phyloP scores from a whole-genome alignment of 2,329 filamentous ascomycete genomes.

The Colletotrichum paranaense region DNA sequence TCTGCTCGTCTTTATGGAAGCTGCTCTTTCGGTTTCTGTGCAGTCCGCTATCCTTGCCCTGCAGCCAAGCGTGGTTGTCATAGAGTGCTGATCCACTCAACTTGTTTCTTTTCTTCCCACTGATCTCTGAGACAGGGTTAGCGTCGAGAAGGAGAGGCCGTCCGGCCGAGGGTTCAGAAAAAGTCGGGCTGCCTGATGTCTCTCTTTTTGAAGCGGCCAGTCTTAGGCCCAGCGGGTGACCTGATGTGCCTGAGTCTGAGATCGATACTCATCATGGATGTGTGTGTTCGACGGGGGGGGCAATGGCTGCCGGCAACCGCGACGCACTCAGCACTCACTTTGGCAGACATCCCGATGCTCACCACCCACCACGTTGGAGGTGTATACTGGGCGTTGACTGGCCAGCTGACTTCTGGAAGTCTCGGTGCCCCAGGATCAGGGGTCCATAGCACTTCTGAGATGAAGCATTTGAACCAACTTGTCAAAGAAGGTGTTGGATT shows the following conservation, averaged over 20 bases:
- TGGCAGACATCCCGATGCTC: constrained; percentile 1
- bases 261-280: constrained; percentile 18
- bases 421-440: constrained; percentile 22
- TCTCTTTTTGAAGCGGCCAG: constrained; percentile 20
- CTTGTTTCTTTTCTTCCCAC: constrained; percentile 34
- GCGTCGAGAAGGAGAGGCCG: constrained; percentile 26
- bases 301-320: constrained; percentile 11
- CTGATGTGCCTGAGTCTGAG: not conserved
- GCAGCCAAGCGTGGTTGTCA: constrained; percentile 36
- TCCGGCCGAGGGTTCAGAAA: constrained; percentile 18
- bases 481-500: constrained; percentile 3
- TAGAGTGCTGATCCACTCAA: constrained; percentile 32
- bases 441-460: constrained; percentile 1
- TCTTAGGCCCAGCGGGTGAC: constrained; percentile 24
- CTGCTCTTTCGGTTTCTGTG: constrained; percentile 16
- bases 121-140: constrained; percentile 36
- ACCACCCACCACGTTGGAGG: constrained; percentile 1
- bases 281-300: constrained; percentile 8
- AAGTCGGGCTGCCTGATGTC: constrained; percentile 32
- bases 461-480: constrained; percentile 6
- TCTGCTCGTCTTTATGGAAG: constrained; percentile 30
- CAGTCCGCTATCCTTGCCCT: constrained; percentile 28
- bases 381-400: constrained; percentile 1
- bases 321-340: not conserved
- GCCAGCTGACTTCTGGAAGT: constrained; percentile 6